Conservation (phyloP, 2,329 filamentous ascomycete genomes). For the Ophioceras dolichostomum region DNA sequence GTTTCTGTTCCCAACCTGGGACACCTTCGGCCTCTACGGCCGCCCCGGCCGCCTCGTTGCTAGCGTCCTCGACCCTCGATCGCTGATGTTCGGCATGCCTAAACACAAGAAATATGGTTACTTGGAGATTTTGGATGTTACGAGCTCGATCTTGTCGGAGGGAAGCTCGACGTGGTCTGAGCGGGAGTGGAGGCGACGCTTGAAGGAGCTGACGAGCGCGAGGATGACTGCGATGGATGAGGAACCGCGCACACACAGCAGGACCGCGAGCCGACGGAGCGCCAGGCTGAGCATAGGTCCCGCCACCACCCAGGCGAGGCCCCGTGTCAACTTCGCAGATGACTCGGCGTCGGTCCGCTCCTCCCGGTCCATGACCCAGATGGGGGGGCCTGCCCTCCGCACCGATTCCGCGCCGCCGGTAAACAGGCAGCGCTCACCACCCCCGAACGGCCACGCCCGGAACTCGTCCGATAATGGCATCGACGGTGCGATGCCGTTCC, state of each 20-base stretch:
- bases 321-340: slow-evolving; percentile 46
- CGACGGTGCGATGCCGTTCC: slow-evolving; percentile 8
- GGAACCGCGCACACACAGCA: slow-evolving; percentile 28
- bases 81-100: slow-evolving; percentile 97
- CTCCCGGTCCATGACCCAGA: slow-evolving; percentile 38
- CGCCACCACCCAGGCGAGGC: slow-evolving; percentile 18
- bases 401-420: slow-evolving; percentile 39
- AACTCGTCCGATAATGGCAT: slow-evolving; percentile 34
- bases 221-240: slow-evolving; percentile 58
- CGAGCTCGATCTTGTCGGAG: slow-evolving; percentile 63
- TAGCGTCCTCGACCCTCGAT: slow-evolving; percentile 74
- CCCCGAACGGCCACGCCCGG: slow-evolving; percentile 24
- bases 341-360: slow-evolving; percentile 36
- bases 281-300: slow-evolving; percentile 42
- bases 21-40: slow-evolving; percentile 85
- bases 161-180: slow-evolving; percentile 72
- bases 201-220: slow-evolving; percentile 78
- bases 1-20: slow-evolving; percentile 87
- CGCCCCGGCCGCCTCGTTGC: slow-evolving; percentile 77
- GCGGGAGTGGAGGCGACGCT: slow-evolving; percentile 73
- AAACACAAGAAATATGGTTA: slow-evolving; percentile 82
- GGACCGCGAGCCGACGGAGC: slow-evolving; percentile 45
- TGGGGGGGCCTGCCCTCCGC: slow-evolving; percentile 25
- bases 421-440: slow-evolving; percentile 22
- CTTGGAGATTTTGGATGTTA: slow-evolving; percentile 77